A percentile compares a stretch with the other conserved stretches of the same genome.
Conservation (phyloP, 140 eudicot genomes). For the Anethum foeniculum region DNA sequence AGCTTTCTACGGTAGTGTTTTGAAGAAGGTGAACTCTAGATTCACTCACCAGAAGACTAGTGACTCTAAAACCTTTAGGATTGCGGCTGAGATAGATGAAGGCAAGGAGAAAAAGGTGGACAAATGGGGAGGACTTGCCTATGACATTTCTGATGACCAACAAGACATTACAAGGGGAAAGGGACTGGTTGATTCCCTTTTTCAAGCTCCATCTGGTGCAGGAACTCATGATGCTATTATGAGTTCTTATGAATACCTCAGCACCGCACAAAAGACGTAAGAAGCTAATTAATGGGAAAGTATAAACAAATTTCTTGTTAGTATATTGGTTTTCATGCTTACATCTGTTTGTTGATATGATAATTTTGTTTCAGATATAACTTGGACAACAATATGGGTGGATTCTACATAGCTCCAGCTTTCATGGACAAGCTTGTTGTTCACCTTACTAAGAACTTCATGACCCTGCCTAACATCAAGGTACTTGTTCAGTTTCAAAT, state of each 20-base stretch:
- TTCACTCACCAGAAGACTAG: slow-evolving; percentile 22
- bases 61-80: slow-evolving; percentile 27
- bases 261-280: slow-evolving; percentile 67
- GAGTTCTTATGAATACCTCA: slow-evolving; percentile 73
- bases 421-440: slow-evolving; percentile 98
- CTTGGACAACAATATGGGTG: slow-evolving; percentile 72
- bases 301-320: background rate
- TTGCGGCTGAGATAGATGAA: slow-evolving; percentile 47
- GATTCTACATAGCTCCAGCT: slow-evolving; percentile 93
- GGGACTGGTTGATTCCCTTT: slow-evolving; percentile 79
- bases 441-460: slow-evolving; percentile 93
- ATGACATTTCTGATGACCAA: slow-evolving; percentile 78
- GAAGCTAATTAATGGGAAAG: background rate
- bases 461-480: slow-evolving; percentile 97
- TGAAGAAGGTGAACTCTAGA: slow-evolving; percentile 54
- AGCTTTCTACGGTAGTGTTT: slow-evolving; percentile 53
- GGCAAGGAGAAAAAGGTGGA: slow-evolving; percentile 37
- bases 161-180: slow-evolving; percentile 87
- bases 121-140: slow-evolving; percentile 68
- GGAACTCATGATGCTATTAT: slow-evolving; percentile 82
- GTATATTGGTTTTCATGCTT: background rate
- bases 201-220: slow-evolving; percentile 71
- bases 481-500: slow-evolving; percentile 19
- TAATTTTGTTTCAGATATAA: slow-evolving; percentile 38
- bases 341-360: background rate